phyloP scores from a whole-genome alignment of 176 grass and related monocot genomes.

The Rhynchospora pubera region DNA sequence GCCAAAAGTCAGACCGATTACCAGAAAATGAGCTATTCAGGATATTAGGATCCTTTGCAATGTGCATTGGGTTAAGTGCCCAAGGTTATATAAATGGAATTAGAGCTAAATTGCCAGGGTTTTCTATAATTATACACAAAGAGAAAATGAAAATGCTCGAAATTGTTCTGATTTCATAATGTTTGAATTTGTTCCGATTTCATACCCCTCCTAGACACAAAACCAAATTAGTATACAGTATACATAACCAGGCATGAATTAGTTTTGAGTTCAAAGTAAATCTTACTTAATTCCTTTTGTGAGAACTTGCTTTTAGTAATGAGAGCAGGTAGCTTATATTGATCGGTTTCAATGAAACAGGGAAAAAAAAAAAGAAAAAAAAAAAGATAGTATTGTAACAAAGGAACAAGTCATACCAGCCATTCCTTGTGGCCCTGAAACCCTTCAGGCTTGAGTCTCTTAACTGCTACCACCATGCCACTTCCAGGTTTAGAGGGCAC shows the following conservation, averaged over 20 bases:
- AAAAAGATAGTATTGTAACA: neutral
- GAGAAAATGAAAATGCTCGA: neutral
- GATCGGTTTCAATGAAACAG: no score
- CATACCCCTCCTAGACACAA: no score
- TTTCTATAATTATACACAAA: neutral
- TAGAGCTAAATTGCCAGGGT: neutral
- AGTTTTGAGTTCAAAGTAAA: no score
- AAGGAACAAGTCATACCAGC: slow-evolving; percentile 48
- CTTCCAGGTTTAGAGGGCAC: slow-evolving; percentile 51
- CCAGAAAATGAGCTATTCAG: neutral
- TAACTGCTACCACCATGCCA: slow-evolving; percentile 87
- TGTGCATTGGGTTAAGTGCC: neutral
- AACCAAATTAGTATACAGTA: no score
- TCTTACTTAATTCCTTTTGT: no score
- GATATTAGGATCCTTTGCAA: neutral
- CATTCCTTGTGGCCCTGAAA: slow-evolving; percentile 97
- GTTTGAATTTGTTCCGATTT: no score
- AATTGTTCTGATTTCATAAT: no score
- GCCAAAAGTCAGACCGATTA: neutral
- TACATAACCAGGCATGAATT: no score
- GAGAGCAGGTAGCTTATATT: no score
- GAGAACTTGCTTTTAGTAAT: no score
- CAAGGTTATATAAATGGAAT: neutral
- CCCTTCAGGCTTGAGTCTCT: slow-evolving; percentile 88
- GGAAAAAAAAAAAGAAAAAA: neutral